A percentile compares a stretch with the other conserved stretches of the same genome.
Evolutionary conservation across 345 rosid species (phyloP).

Genomic region (Linum trigynum): DNA sequence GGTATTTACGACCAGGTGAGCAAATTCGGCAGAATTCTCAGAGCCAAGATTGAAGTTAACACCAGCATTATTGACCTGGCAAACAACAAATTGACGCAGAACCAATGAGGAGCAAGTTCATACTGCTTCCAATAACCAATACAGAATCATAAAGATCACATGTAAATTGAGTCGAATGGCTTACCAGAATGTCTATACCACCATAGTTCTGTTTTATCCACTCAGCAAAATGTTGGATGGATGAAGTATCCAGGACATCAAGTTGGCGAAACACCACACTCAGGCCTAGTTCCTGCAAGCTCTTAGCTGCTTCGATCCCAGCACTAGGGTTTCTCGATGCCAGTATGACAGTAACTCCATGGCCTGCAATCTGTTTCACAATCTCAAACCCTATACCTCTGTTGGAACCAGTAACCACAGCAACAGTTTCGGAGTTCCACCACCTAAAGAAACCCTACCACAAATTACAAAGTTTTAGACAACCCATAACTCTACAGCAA

Average conservation of each 20-base stretch:
- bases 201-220: slow-evolving; percentile 67
- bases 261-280: slow-evolving; percentile 73
- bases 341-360: slow-evolving; percentile 63
- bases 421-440: slow-evolving; percentile 84
- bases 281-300: slow-evolving; percentile 80
- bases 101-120: slow-evolving; percentile 2
- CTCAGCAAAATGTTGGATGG: slow-evolving; percentile 43
- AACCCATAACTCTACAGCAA: too few species aligned
- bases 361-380: slow-evolving; percentile 75
- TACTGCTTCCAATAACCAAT: background rate
- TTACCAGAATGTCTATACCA: slow-evolving; percentile 66
- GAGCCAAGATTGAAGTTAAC: slow-evolving; percentile 71
- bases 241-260: slow-evolving; percentile 49
- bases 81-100: slow-evolving; percentile 6
- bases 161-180: too few species aligned
- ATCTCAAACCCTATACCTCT: slow-evolving; percentile 95
- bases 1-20: slow-evolving; percentile 53
- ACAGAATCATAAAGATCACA: background rate
- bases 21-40: slow-evolving; percentile 59
- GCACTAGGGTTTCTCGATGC: slow-evolving; percentile 67
- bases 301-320: slow-evolving; percentile 74
- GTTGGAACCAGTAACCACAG: slow-evolving; percentile 84
- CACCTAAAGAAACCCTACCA: slow-evolving; percentile 39
- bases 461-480: background rate
- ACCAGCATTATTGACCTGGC: slow-evolving; percentile 92